Evolutionary conservation across 148 eudicot species (phyloP), one percentile per base, ranked within the genome.

Genomic region (Camellia granthamiana): DNA sequence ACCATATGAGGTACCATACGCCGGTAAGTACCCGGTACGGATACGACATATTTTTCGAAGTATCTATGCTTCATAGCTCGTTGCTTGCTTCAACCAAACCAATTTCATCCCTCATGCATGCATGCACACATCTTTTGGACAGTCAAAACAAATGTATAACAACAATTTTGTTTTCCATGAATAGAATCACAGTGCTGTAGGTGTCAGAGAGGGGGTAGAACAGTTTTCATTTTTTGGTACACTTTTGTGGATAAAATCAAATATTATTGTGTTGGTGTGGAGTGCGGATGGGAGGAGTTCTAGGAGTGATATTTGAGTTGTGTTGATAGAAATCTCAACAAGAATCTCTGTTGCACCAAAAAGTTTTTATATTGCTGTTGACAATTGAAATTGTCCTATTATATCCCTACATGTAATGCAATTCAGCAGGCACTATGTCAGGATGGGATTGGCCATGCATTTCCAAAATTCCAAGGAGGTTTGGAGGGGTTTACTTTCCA

Each of bases 251-350:
- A 30, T 30, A 30, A 30, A 30, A 30, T 30, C 38, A 30, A 30
- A 30, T 30, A 30, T 30, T 30, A 30, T 30, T 72, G 14, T 21
- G 41, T 10, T 8, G 0, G 42, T 72, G 75, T 69, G 73, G 73
- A 44, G 73, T 16, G 23, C 1, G 73, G 41, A 15, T 46, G 55
- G 74, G 55, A 3, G 9, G 30, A 30, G 23, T 51, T 11, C 52
- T 54, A 72, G 38, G 43, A 72, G 21, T 72, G 7, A 2, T 72
- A 21, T 12, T 72, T 72, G 60, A 54, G 76, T 70, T 70, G 60
- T 21, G 23, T 52, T 1, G 14, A 54, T 19, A 72, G 21, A 71
- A 4, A 23, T 72, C 59, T 61, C 64, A 15, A 61, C 10, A 18
- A 15, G 4, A 61, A 4, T 61, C 19, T 15, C 21, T 16, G 61